These are phyloP conservation scores for Trichoderma reesei DNA, from an alignment of 495 filamentous ascomycete species.

Conservation along the genomic window DNA sequence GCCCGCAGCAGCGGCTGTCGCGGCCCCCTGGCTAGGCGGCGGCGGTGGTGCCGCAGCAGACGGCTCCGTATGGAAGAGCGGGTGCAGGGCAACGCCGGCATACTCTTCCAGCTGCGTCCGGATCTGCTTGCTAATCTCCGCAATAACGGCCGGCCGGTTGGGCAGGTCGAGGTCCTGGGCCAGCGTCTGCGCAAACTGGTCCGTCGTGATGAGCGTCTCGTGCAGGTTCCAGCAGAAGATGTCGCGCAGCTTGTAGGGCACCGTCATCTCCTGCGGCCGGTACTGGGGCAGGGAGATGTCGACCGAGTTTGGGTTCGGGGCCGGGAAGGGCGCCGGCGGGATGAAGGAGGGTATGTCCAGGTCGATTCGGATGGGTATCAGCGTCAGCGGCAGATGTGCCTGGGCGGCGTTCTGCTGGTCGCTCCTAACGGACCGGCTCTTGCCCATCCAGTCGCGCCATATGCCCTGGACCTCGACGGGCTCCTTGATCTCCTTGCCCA, in stretches of 20 bases:
- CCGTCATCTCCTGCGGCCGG: conserved; percentile 61
- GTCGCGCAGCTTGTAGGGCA: conserved; percentile 81
- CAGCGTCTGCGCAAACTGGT: conserved; percentile 83
- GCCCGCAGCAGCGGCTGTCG: conserved; percentile 24
- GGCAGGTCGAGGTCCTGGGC: conserved; percentile 94
- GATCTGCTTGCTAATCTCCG: conserved; percentile 85
- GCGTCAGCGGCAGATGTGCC: conserved; percentile 71
- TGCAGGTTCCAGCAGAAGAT: conserved; percentile 96
- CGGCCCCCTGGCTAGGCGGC: conserved; percentile 18
- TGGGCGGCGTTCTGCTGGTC: conserved; percentile 76
- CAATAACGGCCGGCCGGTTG: conserved; percentile 50
- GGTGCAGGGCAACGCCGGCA: conserved; percentile 86
- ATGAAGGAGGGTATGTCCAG: conserved; percentile 76
- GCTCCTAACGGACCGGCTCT: conserved; percentile 41
- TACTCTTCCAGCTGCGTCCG: conserved; percentile 93
- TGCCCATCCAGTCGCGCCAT: conserved; percentile 93
- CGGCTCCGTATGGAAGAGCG: conserved; percentile 64
- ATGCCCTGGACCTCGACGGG: conserved; percentile 83
- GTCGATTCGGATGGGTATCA: conserved; percentile 95
- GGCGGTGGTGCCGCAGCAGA: conserved; percentile 22
- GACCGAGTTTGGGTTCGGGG: conserved; percentile 47
- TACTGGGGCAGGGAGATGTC: conserved; percentile 65
- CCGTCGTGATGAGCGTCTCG: conserved; percentile 86
- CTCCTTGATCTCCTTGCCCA: conserved; percentile 70
- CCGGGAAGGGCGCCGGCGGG: conserved; percentile 60